Conservation (phyloP, 164 flowering plant species). For the Nymphaea colorata region DNA sequence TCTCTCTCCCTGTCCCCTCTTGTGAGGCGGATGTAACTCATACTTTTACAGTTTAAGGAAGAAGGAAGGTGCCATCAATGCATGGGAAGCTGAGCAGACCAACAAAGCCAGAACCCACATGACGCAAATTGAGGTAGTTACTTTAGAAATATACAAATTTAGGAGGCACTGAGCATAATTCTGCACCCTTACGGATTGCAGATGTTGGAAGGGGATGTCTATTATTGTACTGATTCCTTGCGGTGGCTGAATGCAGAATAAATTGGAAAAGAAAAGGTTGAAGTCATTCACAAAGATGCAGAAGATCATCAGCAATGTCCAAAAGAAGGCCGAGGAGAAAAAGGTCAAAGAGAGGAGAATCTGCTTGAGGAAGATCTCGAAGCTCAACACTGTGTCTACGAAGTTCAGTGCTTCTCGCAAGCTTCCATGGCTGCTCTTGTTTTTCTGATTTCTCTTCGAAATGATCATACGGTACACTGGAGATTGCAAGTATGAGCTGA, state of each 20-base stretch:
- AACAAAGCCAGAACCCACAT: slow-evolving; percentile 9
- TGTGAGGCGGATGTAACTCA: too few species aligned
- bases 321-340: slow-evolving; percentile 12
- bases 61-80: slow-evolving; percentile 13
- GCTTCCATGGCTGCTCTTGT: not conserved
- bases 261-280: slow-evolving; percentile 11
- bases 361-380: slow-evolving; percentile 3
- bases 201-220: not conserved
- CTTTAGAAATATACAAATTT: not conserved
- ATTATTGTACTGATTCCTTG: not conserved
- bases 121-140: slow-evolving; percentile 15
- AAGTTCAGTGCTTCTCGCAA: not conserved
- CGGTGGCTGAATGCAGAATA: slow-evolving; percentile 7
- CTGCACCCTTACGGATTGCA: not conserved
- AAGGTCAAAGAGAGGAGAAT: slow-evolving; percentile 6
- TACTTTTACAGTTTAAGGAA: slow-evolving; percentile 10
- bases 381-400: not conserved
- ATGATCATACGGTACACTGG: too few species aligned
- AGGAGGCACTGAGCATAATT: not conserved
- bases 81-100: slow-evolving; percentile 16
- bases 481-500: too few species aligned
- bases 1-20: not conserved
- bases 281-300: slow-evolving; percentile 8
- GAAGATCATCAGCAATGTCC: slow-evolving; percentile 4
- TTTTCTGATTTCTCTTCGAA: not conserved